These are phyloP conservation scores for Botrytis hyacinthi DNA, from an alignment of 2,329 filamentous ascomycete genomes.

Conservation along the genomic window DNA sequence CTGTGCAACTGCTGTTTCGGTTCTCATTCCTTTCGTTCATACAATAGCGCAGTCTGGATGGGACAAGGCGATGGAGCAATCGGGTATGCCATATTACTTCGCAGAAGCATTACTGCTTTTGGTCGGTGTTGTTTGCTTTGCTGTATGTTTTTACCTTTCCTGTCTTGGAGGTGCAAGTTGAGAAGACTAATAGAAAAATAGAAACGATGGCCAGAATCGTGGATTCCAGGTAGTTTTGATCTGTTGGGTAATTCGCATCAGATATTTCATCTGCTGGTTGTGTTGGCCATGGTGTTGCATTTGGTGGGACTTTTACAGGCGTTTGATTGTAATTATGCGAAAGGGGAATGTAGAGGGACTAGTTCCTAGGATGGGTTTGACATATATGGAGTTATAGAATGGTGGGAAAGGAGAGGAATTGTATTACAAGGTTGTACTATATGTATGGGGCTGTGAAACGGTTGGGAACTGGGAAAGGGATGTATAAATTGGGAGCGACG, in stretches of 20 bases:
- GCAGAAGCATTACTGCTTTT: slow-evolving; percentile 24
- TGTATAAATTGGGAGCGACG: background rate
- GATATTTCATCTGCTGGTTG: slow-evolving; percentile 31
- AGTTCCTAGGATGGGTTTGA: background rate
- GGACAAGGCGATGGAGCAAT: slow-evolving; percentile 21
- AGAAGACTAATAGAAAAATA: slow-evolving; percentile 10
- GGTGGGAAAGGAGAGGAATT: too few species aligned
- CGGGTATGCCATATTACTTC: slow-evolving; percentile 29
- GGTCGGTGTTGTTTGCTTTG: slow-evolving; percentile 24
- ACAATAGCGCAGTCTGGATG: slow-evolving; percentile 25
- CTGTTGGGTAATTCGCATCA: slow-evolving; percentile 30
- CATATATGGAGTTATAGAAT: background rate
- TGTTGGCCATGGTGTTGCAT: slow-evolving; percentile 24
- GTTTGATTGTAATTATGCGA: slow-evolving; percentile 18
- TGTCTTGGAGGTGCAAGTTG: background rate
- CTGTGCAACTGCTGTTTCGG: slow-evolving; percentile 28
- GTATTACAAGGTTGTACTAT: background rate
- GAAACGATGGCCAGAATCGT: slow-evolving; percentile 28
- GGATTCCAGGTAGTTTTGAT: slow-evolving; percentile 30
- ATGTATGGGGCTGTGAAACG: background rate
- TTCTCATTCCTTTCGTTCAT: slow-evolving; percentile 29
- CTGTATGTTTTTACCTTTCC: background rate
- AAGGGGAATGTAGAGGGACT: background rate
- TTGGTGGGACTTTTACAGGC: slow-evolving; percentile 13
- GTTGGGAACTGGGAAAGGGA: background rate